Conservation (phyloP, 768 basidiomycete genomes). For the Gelatoporia subvermispora region DNA sequence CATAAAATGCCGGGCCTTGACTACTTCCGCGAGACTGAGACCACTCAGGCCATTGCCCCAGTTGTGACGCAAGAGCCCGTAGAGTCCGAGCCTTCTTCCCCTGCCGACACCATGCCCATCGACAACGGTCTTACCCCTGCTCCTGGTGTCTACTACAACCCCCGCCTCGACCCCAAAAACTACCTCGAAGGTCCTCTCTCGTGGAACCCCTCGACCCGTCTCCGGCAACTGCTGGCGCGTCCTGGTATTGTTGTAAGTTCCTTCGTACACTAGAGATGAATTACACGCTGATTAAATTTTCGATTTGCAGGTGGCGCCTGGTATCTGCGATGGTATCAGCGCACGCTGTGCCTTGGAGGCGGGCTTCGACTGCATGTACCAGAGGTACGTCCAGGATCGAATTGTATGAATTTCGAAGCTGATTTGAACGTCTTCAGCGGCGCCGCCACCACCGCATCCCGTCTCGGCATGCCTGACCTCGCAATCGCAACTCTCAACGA, state of each 20-base stretch:
- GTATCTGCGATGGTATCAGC: constrained; percentile 76
- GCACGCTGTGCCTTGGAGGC: constrained; percentile 77
- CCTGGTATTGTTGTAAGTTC: constrained; percentile 69
- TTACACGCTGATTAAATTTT: background rate
- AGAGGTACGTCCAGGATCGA: constrained; percentile 41
- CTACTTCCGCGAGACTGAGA: constrained; percentile 17
- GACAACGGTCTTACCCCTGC: constrained; percentile 1
- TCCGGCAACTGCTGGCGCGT: constrained; percentile 49
- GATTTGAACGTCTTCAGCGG: constrained; percentile 36
- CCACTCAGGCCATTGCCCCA: constrained; percentile 12
- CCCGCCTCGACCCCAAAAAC: constrained; percentile 65
- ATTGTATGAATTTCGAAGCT: background rate
- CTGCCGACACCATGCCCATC: constrained; percentile 1
- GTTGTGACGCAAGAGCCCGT: constrained; percentile 6
- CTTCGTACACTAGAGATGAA: background rate
- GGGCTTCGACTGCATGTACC: constrained; percentile 73
- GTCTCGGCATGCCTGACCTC: constrained; percentile 73
- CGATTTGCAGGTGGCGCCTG: constrained; percentile 58
- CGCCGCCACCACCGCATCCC: constrained; percentile 76
- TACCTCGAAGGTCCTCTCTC: constrained; percentile 68
- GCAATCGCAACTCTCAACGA: constrained; percentile 77
- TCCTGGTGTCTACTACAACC: constrained; percentile 49
- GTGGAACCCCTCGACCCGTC: constrained; percentile 60
- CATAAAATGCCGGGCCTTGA: constrained; percentile 25
- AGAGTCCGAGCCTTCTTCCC: background rate